Percentiles rank a stretch among this genome's conserved stretches.
Evolutionary conservation across 208 protist species (phyloP).

Genomic region (Cochliopodium minus): DNA sequence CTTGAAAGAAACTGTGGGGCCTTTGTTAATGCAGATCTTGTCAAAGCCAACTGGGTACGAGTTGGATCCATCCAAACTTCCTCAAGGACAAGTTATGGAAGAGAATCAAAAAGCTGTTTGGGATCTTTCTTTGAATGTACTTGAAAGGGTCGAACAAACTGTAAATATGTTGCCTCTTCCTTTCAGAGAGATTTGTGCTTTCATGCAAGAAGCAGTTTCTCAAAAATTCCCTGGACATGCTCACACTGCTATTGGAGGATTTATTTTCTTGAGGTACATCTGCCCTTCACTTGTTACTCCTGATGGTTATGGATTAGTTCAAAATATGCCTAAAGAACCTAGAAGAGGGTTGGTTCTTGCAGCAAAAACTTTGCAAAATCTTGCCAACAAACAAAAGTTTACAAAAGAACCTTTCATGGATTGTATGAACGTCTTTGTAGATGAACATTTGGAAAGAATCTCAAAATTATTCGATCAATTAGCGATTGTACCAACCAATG

Average conservation of each 20-base stretch:
- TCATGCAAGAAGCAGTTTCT: not conserved
- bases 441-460: conserved; percentile 19
- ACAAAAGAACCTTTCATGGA: conserved; percentile 37
- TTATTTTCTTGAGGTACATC: conserved; percentile 34
- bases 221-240: conserved; percentile 12
- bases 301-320: conserved; percentile 14
- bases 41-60: conserved; percentile 10
- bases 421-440: conserved; percentile 21
- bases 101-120: conserved; percentile 9
- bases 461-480: conserved; percentile 26
- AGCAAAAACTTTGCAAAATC: conserved; percentile 30
- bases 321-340: conserved; percentile 11
- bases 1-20: conserved; percentile 13
- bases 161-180: not conserved
- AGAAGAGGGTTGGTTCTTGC: conserved; percentile 23
- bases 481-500: not conserved
- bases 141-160: conserved; percentile 6
- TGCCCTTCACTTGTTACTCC: conserved; percentile 28
- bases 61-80: conserved; percentile 17
- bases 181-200: not conserved
- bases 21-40: conserved; percentile 16
- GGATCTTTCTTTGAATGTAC: conserved; percentile 14
- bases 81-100: not conserved
- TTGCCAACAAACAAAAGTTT: conserved; percentile 26
- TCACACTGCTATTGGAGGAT: conserved; percentile 27